Evolutionary conservation across 129 eudicot species (phyloP), one percentile per base, ranked within the genome.

Genomic region (Centaurea solstitialis): DNA sequence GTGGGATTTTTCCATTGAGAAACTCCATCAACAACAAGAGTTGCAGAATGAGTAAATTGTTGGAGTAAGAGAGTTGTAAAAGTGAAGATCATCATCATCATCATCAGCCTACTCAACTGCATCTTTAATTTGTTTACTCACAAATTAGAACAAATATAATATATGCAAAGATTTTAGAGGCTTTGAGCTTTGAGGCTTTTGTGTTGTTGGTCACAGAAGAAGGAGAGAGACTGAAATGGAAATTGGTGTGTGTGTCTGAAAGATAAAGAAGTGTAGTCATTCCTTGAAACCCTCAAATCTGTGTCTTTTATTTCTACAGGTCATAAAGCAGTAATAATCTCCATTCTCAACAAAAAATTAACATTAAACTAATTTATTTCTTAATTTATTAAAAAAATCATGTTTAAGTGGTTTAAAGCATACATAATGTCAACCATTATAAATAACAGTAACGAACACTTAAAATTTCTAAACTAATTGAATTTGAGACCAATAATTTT

Each of bases 21-120:
- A 85, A 94, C 92, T 30, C 97, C 98, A 87, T 94, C 98, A 20
- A 91, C 92, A 37, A 94, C 92, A 43, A 92, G 82, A 6, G 97
- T 88, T 77, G 93, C 80, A 85, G 91, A 82, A 11, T 82, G 38
- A 62, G 86, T 79, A 57, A 76, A 77, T 22, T 83, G 73, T 47
- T 81, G 89, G 71, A 81, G 64, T 1, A 71, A 68, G 10, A 87
- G 75, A 73, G 83, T 67, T 17, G 85, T 38, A 53, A 85, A 77
- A 76, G 72, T 74, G 50, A 85, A 75, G 53, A 91, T 13, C 59
- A 77, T 62, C 80, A 91, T 13, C 59, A 77, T 62, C 80, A 75
- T 1, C 71, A 50, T 22, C 28, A 75, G 37, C 61, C 6, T 68
- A 28, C 18, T 9, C 6, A 3, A 77, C 68, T 81, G 43, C 74